A percentile compares a stretch with the other conserved stretches of the same genome.
Conservation (phyloP, 1,284 basidiomycete species). For the Coriolopsis trogii region DNA sequence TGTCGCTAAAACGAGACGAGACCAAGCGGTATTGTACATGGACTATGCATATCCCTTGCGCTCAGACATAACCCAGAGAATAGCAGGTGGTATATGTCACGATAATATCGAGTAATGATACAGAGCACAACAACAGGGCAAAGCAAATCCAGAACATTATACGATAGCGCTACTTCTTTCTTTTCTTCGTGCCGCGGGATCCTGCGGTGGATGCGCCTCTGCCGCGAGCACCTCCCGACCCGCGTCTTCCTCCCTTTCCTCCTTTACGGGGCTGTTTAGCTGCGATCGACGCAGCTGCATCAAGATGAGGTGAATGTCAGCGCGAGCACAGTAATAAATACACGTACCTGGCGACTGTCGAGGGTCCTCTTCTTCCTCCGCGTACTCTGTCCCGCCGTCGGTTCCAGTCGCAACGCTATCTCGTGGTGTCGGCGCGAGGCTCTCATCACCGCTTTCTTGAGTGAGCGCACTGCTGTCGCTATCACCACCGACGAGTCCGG, state of each 20-base stretch:
- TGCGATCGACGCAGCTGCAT: slow-evolving; percentile 23
- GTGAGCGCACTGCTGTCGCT: slow-evolving; percentile 82
- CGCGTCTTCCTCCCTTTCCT: slow-evolving; percentile 21
- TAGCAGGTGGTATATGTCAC: background rate
- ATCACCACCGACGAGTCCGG: slow-evolving; percentile 72
- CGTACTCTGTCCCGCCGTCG: slow-evolving; percentile 67
- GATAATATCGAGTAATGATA: slow-evolving; percentile 5
- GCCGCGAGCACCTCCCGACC: slow-evolving; percentile 21
- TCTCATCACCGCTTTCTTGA: slow-evolving; percentile 77
- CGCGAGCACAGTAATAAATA: background rate
- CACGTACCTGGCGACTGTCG: slow-evolving; percentile 54
- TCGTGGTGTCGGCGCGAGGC: slow-evolving; percentile 50
- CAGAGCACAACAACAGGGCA: slow-evolving; percentile 12
- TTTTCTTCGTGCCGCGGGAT: slow-evolving; percentile 26
- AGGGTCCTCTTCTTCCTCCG: slow-evolving; percentile 61
- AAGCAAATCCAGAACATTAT: background rate
- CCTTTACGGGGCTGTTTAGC: slow-evolving; percentile 22
- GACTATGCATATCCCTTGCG: slow-evolving; percentile 23
- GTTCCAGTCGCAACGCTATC: slow-evolving; percentile 69
- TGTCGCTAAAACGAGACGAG: slow-evolving; percentile 29
- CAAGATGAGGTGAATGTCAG: background rate
- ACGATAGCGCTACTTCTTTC: slow-evolving; percentile 25
- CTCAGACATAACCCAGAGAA: background rate
- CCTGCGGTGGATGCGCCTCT: slow-evolving; percentile 26
- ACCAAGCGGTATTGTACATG: slow-evolving; percentile 24